Evolutionary conservation across 139 green algal genomes (phyloP), one percentile per base, ranked within the genome.

Genomic region (Medakamo hakoo): DNA sequence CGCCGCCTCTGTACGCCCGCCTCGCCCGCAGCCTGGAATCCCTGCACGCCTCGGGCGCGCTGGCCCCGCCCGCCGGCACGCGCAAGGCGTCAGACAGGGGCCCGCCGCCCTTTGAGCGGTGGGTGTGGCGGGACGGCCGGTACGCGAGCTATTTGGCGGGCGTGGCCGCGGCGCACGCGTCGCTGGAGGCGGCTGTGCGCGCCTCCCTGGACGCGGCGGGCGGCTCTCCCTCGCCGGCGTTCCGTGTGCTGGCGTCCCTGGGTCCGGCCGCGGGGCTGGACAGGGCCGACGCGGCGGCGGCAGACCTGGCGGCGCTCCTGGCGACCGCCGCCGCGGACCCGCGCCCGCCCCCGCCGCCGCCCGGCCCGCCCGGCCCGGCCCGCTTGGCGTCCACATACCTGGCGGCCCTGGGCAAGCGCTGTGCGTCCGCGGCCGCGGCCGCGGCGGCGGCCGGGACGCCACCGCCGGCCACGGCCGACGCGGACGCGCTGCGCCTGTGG

Each of bases 101-200:
- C 9, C 68, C 69, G 26, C 64, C 67, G 3, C 56, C 68, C 0
- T 78, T 78, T 48, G 60, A 75, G 56, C 49, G 27, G 3, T 78
- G 72, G 72, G 55, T 49, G 9, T 78, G 69, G 55, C 67, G 22
- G 0, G 2, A 59, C 31, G 40, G 30, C 2, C 57, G 71, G 19
- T 78, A 78, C 52, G 30, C 55, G 57, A 61, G 69, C 64, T 78
- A 75, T 57, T 25, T 78, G n/a, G 61, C 64, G 22, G 72, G 75
- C 24, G 22, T 69, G 48, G 57, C 61, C 16, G 72, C 61, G 49
- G 72, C 69, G 60, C 72, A 78, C 40, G 48, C 14, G 16, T 64
- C 61, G 27, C 57, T 75, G 49, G 72, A 78, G 30, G 29, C 62
- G 28, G 67, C 68, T 24, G 3, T 65, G 57, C 23, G 26, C 2